Base-by-base conservation (phyloP, 1,139 yeast genomes). In the Taiozyma onychis region DNA sequence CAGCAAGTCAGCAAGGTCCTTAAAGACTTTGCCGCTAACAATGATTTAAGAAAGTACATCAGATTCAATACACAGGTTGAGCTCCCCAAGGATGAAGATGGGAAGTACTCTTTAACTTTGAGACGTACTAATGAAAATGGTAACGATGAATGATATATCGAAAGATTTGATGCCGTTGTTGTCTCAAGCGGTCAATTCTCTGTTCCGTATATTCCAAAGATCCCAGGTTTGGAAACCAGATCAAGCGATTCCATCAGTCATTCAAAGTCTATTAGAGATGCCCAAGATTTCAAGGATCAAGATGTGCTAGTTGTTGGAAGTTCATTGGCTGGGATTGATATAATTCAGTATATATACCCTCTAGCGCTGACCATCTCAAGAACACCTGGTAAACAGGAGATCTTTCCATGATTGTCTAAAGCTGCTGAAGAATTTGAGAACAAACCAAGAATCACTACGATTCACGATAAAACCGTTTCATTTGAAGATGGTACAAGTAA, bases 301-400 rank as follows among this genome's bases (percentile, higher is more conserved):
- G 71, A 71, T 24, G 75, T 77, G 4, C 61, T 79, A 48, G 66
- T 78, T 39, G 70, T 79, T 44, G 84, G 83, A 3, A 78, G 80
- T 0, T 72, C 78, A 41, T 68, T 78, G 41, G 73, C 78, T 56
- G 74, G 82, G 4, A 68, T 75, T 34, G 81, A 79, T 61, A 62
- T 78, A n/a, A 64, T 77, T 18, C 83, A 79, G 56, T 78, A 79
- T 52, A 61, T 76, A 14, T 64, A 67, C 22, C 79, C 80, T 1
- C 64, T 69, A 7, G 77, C 67, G n/a, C 6, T 64, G 66, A 51
- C 52, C 6, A 66, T 74, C 14, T 67, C 80, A 7, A 67, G 76
- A 51, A 62, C 63, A n/a, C 56, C 63, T 18, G 53, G 57, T 4
- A 59, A 61, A 43, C 54, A 63, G 11, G 61, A 59, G 44, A 52